A percentile compares a stretch with the other conserved stretches of the same genome.
Evolutionary conservation across 2,329 filamentous ascomycete genomes (phyloP).

Genomic region (Leptoxyphium fumago): DNA sequence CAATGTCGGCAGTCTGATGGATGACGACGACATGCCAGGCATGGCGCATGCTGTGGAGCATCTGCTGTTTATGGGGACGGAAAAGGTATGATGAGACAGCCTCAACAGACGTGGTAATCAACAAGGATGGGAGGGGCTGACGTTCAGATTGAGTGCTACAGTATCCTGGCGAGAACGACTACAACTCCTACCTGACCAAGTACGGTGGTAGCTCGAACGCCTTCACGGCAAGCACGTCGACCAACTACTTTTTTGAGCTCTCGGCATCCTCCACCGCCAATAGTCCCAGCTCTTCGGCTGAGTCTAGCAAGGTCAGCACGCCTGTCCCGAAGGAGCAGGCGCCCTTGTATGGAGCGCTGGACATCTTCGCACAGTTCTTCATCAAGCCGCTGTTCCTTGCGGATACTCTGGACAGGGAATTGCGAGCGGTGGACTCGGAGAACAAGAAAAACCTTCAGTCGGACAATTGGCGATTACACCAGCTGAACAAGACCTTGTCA

Average conservation of each 20-base stretch:
- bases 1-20: conserved; percentile 90
- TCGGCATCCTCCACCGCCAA: conserved; percentile 55
- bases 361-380: conserved; percentile 91
- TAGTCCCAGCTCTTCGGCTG: conserved; percentile 29
- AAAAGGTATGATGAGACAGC: conserved; percentile 47
- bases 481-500: conserved; percentile 76
- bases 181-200: conserved; percentile 79
- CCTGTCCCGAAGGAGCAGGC: conserved; percentile 28
- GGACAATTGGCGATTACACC: conserved; percentile 74
- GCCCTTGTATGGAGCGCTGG: conserved; percentile 68
- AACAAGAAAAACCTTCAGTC: conserved; percentile 96
- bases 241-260: conserved; percentile 96
- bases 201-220: conserved; percentile 90
- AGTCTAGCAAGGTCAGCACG: conserved; percentile 22
- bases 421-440: conserved; percentile 82
- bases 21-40: conserved; percentile 77
- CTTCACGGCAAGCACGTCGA: conserved; percentile 83
- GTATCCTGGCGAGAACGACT: conserved; percentile 90
- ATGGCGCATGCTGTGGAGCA: conserved; percentile 96
- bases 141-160: conserved; percentile 20
- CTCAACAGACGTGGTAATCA: neutral
- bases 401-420: conserved; percentile 71
- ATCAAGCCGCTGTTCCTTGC: conserved; percentile 74
- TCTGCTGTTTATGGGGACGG: conserved; percentile 94
- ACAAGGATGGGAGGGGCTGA: neutral